These are phyloP conservation scores for Metschnikowia borealis DNA, from an alignment of 805 yeast genomes.

Conservation along the genomic window DNA sequence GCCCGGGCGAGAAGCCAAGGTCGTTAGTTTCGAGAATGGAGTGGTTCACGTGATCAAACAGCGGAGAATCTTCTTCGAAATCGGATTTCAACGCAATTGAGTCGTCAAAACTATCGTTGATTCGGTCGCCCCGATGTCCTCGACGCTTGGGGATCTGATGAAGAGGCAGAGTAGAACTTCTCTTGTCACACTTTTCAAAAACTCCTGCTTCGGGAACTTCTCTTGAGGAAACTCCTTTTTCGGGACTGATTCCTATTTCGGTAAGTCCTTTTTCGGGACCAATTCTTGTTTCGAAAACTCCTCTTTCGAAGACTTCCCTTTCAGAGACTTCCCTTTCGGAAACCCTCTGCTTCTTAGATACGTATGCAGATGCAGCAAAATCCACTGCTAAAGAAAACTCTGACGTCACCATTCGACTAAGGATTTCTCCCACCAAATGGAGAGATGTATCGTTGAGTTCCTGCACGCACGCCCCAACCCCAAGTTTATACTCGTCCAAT, in stretches of 20 bases:
- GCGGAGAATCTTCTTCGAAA: constrained; percentile 28
- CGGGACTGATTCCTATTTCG: too few species aligned
- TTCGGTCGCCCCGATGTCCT: constrained; percentile 1
- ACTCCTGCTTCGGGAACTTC: too few species aligned
- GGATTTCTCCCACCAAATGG: neutral
- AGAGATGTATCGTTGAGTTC: too few species aligned
- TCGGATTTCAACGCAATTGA: constrained; percentile 22
- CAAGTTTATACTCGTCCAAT: constrained; percentile 15
- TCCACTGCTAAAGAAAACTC: constrained; percentile 23
- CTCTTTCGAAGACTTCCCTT: too few species aligned
- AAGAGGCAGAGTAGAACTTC: constrained; percentile 26
- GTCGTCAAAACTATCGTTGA: constrained; percentile 33
- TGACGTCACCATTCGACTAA: neutral
- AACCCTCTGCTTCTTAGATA: too few species aligned
- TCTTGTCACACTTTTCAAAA: constrained; percentile 11
- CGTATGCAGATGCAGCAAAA: neutral
- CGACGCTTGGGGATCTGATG: constrained; percentile 10
- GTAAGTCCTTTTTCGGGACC: too few species aligned
- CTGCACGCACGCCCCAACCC: neutral
- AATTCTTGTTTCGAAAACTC: too few species aligned
- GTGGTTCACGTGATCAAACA: constrained; percentile 23
- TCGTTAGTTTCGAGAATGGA: constrained; percentile 27
- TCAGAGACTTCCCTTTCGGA: too few species aligned
- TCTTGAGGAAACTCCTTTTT: too few species aligned
- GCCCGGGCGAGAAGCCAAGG: constrained; percentile 24